phyloP scores from a whole-genome alignment of 2,329 filamentous ascomycete genomes.

The Dothideomycetidae sp. region DNA sequence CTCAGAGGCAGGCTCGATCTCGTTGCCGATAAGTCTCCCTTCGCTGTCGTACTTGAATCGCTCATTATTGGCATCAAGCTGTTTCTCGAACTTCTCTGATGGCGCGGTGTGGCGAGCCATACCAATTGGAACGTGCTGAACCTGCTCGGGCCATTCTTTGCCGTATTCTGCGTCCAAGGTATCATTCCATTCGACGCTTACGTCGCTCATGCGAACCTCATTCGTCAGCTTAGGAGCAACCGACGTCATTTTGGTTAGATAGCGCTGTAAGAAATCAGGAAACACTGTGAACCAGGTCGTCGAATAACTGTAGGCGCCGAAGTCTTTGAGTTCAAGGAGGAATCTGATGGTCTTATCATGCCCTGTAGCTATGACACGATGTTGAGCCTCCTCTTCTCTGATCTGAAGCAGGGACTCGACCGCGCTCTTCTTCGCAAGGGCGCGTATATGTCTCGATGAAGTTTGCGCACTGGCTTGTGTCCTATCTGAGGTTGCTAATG shows the following conservation, averaged over 20 bases:
- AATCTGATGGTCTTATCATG: background rate
- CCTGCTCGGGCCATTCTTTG: conserved; percentile 20
- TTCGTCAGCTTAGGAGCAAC: conserved; percentile 1
- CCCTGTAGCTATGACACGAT: background rate
- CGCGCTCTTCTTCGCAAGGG: background rate
- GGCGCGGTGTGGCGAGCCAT: conserved; percentile 17
- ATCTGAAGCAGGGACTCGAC: conserved; percentile 19
- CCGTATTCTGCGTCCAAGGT: conserved; percentile 26
- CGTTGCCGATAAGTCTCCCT: background rate
- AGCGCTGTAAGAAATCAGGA: background rate
- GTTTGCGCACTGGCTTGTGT: background rate
- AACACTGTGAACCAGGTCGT: background rate
- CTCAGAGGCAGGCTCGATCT: background rate
- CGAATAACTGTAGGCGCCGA: background rate
- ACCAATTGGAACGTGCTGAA: conserved; percentile 21
- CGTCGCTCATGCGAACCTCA: conserved; percentile 14
- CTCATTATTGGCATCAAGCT: background rate
- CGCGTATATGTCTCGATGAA: background rate
- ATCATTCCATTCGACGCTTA: conserved; percentile 24
- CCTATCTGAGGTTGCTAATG: background rate
- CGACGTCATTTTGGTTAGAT: background rate
- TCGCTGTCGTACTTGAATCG: conserved; percentile 1
- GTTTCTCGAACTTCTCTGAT: background rate
- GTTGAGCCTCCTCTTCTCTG: background rate
- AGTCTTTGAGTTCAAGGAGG: background rate